phyloP scores from a whole-genome alignment of 148 eudicot species.

The Tetragonia tetragonoides region DNA sequence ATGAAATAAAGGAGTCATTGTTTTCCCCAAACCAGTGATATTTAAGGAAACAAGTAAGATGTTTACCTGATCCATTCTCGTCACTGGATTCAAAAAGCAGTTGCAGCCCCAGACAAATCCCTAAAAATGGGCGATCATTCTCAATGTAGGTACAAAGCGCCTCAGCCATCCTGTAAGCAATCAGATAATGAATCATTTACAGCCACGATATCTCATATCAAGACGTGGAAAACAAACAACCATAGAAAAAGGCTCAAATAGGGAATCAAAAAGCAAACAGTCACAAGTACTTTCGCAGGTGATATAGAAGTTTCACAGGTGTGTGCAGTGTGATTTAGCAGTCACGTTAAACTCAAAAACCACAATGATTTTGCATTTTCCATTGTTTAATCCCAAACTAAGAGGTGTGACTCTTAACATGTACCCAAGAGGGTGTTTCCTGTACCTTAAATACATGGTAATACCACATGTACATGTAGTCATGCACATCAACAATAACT shows the following conservation, averaged over 20 bases:
- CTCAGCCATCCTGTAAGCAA: slow-evolving; percentile 68
- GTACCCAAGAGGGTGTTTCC: too few species aligned
- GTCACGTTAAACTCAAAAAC: too few species aligned
- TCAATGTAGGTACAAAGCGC: slow-evolving; percentile 78
- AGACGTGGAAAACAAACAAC: not conserved
- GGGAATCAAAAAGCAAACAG: too few species aligned
- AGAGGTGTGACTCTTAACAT: too few species aligned
- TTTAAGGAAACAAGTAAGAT: not conserved
- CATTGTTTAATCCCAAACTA: too few species aligned
- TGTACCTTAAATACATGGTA: too few species aligned
- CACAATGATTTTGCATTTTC: too few species aligned
- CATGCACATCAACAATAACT: too few species aligned
- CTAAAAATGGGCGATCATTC: slow-evolving; percentile 95
- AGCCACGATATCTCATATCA: not conserved
- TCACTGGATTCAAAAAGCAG: slow-evolving; percentile 92
- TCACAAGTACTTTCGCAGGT: too few species aligned
- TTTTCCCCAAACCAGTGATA: not conserved
- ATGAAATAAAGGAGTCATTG: not conserved
- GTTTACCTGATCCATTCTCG: slow-evolving; percentile 84
- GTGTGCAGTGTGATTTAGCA: too few species aligned
- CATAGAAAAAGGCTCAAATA: not conserved
- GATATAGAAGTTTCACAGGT: too few species aligned
- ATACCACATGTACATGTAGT: too few species aligned
- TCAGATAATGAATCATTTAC: not conserved
- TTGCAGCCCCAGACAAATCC: slow-evolving; percentile 94